phyloP scores from a whole-genome alignment of 441 rosid species.

The Raphanus hybrid region DNA sequence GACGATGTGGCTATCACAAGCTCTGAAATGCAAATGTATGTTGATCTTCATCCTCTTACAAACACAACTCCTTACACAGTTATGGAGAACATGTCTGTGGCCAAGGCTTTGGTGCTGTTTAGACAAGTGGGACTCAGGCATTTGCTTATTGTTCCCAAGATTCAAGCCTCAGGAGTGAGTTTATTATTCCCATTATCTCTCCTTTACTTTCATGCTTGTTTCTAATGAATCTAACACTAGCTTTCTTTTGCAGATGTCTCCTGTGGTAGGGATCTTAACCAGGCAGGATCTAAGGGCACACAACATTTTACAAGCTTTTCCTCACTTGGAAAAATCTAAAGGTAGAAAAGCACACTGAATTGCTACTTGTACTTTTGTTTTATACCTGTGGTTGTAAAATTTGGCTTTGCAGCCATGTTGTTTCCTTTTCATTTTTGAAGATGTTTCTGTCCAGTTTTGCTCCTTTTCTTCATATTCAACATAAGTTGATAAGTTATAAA shows the following conservation, averaged over 20 bases:
- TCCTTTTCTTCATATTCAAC: constrained; percentile 36
- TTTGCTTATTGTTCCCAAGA: constrained; percentile 73
- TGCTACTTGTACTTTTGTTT: constrained; percentile 6
- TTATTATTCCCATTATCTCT: background rate
- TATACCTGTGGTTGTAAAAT: constrained; percentile 21
- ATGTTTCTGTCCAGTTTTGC: constrained; percentile 42
- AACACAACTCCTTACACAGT: constrained; percentile 87
- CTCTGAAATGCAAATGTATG: constrained; percentile 76
- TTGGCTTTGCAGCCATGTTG: constrained; percentile 19
- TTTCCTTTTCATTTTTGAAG: constrained; percentile 18
- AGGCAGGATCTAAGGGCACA: constrained; percentile 73
- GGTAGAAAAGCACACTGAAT: constrained; percentile 41
- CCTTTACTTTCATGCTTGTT: constrained; percentile 6
- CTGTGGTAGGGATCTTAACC: constrained; percentile 74
- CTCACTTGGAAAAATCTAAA: constrained; percentile 58
- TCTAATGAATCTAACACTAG: too few relatives aligned
- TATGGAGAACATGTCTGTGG: constrained; percentile 79
- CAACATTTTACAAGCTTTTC: constrained; percentile 75
- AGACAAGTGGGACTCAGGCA: constrained; percentile 80
- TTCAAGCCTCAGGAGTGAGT: constrained; percentile 77
- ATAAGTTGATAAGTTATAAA: constrained; percentile 24
- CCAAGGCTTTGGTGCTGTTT: constrained; percentile 86
- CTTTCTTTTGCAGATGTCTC: constrained; percentile 65
- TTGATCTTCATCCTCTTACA: constrained; percentile 84
- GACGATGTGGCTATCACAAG: constrained; percentile 66